These are phyloP conservation scores for Clonostachys rosea DNA, from an alignment of 2,329 filamentous ascomycete species.

Conservation along the genomic window DNA sequence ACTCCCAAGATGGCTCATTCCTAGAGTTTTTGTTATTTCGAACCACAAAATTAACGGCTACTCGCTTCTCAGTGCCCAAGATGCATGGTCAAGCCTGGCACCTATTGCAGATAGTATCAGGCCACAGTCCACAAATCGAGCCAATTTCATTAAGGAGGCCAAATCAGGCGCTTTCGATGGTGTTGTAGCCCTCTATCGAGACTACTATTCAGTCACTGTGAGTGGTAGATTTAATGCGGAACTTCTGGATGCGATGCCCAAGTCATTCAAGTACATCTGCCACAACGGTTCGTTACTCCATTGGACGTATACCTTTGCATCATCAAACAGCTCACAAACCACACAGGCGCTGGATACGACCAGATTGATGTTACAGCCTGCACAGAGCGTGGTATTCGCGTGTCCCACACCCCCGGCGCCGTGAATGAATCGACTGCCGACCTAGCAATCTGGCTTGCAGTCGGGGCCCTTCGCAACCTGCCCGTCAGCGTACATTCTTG, in stretches of 20 bases:
- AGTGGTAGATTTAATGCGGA: slow-evolving; percentile 62
- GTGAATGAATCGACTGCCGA: slow-evolving; percentile 70
- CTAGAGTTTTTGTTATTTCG: too few relatives aligned
- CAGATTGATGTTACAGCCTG: slow-evolving; percentile 73
- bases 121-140: slow-evolving; percentile 56
- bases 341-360: slow-evolving; percentile 79
- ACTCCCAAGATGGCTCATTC: too few relatives aligned
- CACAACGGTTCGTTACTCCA: slow-evolving; percentile 59
- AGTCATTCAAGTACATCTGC: slow-evolving; percentile 33
- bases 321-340: slow-evolving; percentile 60
- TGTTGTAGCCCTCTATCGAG: slow-evolving; percentile 63
- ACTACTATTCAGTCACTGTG: slow-evolving; percentile 56
- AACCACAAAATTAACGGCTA: too few relatives aligned
- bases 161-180: slow-evolving; percentile 61
- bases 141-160: slow-evolving; percentile 67
- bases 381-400: slow-evolving; percentile 46
- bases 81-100: slow-evolving; percentile 58
- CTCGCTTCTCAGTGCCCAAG: slow-evolving; percentile 48
- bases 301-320: slow-evolving; percentile 62
- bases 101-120: slow-evolving; percentile 60
- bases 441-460: slow-evolving; percentile 64
- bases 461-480: slow-evolving; percentile 57
- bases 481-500: slow-evolving; percentile 53
- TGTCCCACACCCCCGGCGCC: slow-evolving; percentile 62
- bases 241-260: slow-evolving; percentile 41